Base-by-base conservation (phyloP, 2,329 filamentous ascomycete genomes). In the Trichoderma sp. region DNA sequence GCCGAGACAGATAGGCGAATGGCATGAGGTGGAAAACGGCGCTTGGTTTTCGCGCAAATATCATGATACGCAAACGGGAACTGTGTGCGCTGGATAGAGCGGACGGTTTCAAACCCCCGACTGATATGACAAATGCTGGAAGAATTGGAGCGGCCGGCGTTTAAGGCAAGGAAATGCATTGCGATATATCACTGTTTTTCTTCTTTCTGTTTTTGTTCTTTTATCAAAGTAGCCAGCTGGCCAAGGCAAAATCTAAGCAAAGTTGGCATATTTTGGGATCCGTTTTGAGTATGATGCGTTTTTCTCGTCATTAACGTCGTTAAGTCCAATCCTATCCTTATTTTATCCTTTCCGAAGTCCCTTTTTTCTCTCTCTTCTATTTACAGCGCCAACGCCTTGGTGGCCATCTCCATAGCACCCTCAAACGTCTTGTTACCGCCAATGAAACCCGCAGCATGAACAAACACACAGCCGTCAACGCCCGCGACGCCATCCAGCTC, bases 361-460 rank as follows among this genome's bases (percentile, higher is more conserved):
- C n/a, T 14, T 6, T 21, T 21, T 50, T 50, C 24, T 5, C 9
- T n/a, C 27, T 16, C 31, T 35, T 16, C 31, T 65, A 50, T 65
- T 50, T 59, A 60, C 64, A 62, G 59, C 4, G 85, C 90, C 77
- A 94, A 85, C 2, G 93, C 93, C 88, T 93, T 94, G 83, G 89
- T 85, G 5, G 95, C 95, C 95, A 98, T 97, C 75, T 92, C 91
- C 83, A 94, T 89, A 31, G 92, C 95, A 35, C 97, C 97, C 77
- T 97, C 94, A 81, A 94, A 97, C 0, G 93, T 97, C 88, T 94
- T 93, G 85, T 98, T 97, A 3, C 97, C 97, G 21, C 97, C 97
- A 82, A 98, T 98, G 86, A 99, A 99, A 33, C 97, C 97, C 71
- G 93, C 93, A 4, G 95, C 95, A 83, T 99, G 97, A 35, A 98